Evolutionary conservation across 148 eudicot species (phyloP), one percentile per base, ranked within the genome.

Genomic region (Rhododendron williamsianum): DNA sequence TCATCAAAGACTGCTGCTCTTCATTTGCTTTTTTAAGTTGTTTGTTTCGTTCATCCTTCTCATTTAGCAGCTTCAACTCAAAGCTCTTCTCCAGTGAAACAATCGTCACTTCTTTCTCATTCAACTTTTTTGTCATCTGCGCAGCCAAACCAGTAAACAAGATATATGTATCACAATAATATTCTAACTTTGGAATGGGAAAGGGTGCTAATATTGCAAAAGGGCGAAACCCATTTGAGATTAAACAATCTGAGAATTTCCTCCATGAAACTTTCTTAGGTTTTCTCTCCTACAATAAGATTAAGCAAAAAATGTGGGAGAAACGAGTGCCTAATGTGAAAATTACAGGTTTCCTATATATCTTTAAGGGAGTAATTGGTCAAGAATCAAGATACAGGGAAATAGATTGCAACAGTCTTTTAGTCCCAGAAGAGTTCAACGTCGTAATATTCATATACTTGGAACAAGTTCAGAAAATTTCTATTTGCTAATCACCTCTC

Each of bases 81-180:
- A 88, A 91, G 80, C 91, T 89, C 87, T 93, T 90, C 91, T 90
- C 89, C 89, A 94, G 86, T 38, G 99, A 91, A 84, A 88, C 86
- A 88, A 95, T 91, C 51, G 89, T 87, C 77, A 88, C 91, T 73
- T 95, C 92, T 86, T 93, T 96, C 83, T 92, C 91, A 60, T 89
- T 87, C 52, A 95, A 90, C 85, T 91, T 87, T 79, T 58, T 87
- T 83, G 90, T 91, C 86, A 96, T 90, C 99, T 96, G 94, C 83
- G 21, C 49, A 46, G 77, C 48, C 88, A 60, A 60, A 56, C 23
- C 69, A 76, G 76, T 60, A 38, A 81, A 65, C 13, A 46, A 86
- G 11, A 81, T 43, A 72, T 10, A 52, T 0, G 38, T 60, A 78
- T 46, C 74, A 81, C 25, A 41, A 41, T 10, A 15, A 81, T 36